phyloP scores from a whole-genome alignment of 768 basidiomycete genomes.

The Pleurotus djamor region DNA sequence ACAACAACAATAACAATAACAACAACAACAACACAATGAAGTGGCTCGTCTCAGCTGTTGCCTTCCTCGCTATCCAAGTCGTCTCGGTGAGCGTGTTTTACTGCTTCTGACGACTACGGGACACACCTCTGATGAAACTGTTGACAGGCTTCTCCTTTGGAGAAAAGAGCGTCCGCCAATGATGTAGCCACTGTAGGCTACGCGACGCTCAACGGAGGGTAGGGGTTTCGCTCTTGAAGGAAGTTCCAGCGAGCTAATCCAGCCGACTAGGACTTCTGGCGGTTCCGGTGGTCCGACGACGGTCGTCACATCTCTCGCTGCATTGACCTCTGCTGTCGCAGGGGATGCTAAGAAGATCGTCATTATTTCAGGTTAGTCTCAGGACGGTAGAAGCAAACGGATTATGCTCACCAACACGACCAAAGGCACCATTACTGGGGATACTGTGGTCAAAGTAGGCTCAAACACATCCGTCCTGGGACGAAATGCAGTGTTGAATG shows the following conservation, averaged over 20 bases:
- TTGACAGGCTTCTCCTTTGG: slow-evolving; percentile 15
- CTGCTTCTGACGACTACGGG: too few species aligned
- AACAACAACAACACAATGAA: slow-evolving; percentile 23
- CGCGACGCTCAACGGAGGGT: slow-evolving; percentile 18
- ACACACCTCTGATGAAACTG: background rate
- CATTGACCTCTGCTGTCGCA: slow-evolving; percentile 36
- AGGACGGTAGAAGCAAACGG: too few species aligned
- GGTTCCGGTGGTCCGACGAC: slow-evolving; percentile 41
- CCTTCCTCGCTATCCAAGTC: slow-evolving; percentile 26
- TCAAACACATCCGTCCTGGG: slow-evolving; percentile 43
- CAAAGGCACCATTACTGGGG: slow-evolving; percentile 40
- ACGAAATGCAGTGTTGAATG: slow-evolving; percentile 36
- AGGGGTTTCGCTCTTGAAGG: background rate
- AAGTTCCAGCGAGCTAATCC: background rate
- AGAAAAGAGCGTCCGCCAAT: slow-evolving; percentile 31
- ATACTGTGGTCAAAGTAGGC: slow-evolving; percentile 37
- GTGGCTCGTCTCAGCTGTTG: slow-evolving; percentile 28
- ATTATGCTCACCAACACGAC: too few species aligned
- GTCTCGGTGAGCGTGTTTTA: slow-evolving; percentile 11
- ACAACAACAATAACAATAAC: too few species aligned
- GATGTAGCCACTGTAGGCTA: slow-evolving; percentile 39
- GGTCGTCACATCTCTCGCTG: slow-evolving; percentile 39
- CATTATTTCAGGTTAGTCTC: slow-evolving; percentile 34
- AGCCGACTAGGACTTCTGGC: slow-evolving; percentile 33
- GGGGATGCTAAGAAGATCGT: slow-evolving; percentile 40